A percentile compares a stretch with the other conserved stretches of the same genome.
phyloP scores from a whole-genome alignment of 768 basidiomycete species.

The Mycena rosella region DNA sequence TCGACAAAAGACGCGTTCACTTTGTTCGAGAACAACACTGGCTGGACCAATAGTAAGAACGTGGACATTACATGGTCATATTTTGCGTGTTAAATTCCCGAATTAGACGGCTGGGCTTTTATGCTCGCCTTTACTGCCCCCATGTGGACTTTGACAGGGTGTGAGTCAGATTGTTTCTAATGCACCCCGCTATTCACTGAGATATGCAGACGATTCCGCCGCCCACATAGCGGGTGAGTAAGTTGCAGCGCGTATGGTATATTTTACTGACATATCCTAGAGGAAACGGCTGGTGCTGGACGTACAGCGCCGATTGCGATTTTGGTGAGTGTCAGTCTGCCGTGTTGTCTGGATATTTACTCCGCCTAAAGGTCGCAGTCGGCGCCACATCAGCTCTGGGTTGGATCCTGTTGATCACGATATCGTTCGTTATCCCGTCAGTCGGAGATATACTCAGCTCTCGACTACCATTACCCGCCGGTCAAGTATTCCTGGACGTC shows the following conservation, averaged over 20 bases:
- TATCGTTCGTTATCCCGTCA: constrained; percentile 73
- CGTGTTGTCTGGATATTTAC: too few relatives aligned
- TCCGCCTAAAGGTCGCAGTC: constrained; percentile 56
- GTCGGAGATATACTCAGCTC: constrained; percentile 62
- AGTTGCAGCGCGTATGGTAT: neutral
- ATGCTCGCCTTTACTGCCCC: constrained; percentile 78
- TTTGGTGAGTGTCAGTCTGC: constrained; percentile 43
- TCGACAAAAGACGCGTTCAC: constrained; percentile 78
- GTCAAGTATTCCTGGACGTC: constrained; percentile 74
- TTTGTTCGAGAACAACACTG: constrained; percentile 77
- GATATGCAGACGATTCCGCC: constrained; percentile 73
- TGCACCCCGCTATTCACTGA: too few relatives aligned
- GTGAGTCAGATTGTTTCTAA: constrained; percentile 54
- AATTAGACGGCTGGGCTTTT: constrained; percentile 78
- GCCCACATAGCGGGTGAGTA: constrained; percentile 68
- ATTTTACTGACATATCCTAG: constrained; percentile 38
- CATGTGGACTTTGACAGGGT: constrained; percentile 86
- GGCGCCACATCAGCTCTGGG: constrained; percentile 69
- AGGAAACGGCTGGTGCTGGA: constrained; percentile 75
- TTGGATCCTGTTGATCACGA: constrained; percentile 74
- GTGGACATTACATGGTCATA: neutral
- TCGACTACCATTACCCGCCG: constrained; percentile 74
- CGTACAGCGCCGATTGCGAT: constrained; percentile 78
- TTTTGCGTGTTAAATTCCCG: neutral
- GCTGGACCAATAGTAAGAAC: constrained; percentile 70